A percentile compares a stretch with the other conserved stretches of the same genome.
phyloP scores from a whole-genome alignment of 2,329 filamentous ascomycete species.

The Alternaria burnsii region DNA sequence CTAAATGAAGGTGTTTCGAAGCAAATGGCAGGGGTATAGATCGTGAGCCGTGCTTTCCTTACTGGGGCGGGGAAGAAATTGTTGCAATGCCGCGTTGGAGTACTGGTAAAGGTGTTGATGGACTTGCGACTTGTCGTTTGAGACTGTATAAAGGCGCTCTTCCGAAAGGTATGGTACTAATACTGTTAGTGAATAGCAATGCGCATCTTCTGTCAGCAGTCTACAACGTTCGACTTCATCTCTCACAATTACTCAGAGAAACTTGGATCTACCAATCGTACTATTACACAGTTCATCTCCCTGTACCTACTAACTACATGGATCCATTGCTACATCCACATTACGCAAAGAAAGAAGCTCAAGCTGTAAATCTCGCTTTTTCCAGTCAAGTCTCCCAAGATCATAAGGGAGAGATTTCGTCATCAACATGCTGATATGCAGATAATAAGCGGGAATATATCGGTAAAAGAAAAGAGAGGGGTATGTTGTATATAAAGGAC shows the following conservation, averaged over 20 bases:
- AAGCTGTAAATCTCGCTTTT: background rate
- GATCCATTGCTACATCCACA: background rate
- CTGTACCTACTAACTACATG: background rate
- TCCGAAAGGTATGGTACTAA: background rate
- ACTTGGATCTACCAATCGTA: background rate
- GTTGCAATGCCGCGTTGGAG: background rate
- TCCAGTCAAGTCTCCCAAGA: background rate
- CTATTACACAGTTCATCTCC: slow-evolving; percentile 8
- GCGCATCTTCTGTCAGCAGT: background rate
- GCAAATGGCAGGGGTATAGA: background rate
- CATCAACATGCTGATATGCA: slow-evolving; percentile 7
- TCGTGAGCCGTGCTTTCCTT: background rate
- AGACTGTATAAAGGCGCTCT: background rate
- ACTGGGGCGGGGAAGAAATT: background rate
- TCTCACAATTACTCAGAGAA: background rate
- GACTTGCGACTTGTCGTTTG: background rate
- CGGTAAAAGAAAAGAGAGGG: slow-evolving; percentile 3
- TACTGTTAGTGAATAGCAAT: background rate
- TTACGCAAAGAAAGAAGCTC: background rate
- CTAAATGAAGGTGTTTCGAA: background rate
- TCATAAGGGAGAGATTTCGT: background rate
- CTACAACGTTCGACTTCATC: background rate
- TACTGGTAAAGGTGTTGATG: background rate
- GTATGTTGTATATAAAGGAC: slow-evolving; percentile 11
- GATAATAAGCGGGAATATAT: background rate